Percentiles rank a stretch among this genome's conserved stretches.
Conservation (phyloP, 2,329 filamentous ascomycete genomes). For the Fusarium transvaalense region DNA sequence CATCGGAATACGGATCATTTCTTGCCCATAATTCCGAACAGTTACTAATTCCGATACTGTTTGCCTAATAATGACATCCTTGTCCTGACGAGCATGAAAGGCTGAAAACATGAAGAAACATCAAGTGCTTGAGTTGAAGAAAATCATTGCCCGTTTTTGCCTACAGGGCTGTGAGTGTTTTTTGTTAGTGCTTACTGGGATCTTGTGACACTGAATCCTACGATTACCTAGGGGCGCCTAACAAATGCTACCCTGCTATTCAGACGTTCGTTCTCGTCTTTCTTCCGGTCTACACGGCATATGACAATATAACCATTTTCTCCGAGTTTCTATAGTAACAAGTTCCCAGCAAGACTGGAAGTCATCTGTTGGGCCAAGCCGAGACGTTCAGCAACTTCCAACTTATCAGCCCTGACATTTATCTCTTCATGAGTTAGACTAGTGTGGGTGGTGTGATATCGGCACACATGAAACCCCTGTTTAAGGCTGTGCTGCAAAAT, state of each 20-base stretch:
- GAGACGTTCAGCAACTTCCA: background rate
- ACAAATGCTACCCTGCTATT: too few species aligned
- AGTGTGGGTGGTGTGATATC: background rate
- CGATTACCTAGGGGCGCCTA: too few species aligned
- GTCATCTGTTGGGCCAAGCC: too few species aligned
- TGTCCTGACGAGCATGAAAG: background rate
- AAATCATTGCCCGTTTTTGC: background rate
- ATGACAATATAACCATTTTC: background rate
- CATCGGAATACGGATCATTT: background rate
- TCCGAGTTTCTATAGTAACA: background rate
- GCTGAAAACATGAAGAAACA: background rate
- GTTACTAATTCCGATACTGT: background rate
- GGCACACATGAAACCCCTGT: conserved; percentile 2
- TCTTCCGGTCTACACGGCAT: background rate
- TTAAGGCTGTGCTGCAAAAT: conserved; percentile 3
- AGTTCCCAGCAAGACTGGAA: accelerated
- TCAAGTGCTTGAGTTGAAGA: background rate
- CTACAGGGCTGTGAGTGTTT: conserved; percentile 7
- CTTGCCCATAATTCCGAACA: background rate
- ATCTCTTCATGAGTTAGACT: background rate
- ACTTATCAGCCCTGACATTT: background rate
- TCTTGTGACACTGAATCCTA: background rate
- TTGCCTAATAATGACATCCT: background rate
- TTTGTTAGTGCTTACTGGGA: conserved; percentile 12
- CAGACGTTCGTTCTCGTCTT: background rate